Evolutionary conservation across 2,329 filamentous ascomycete genomes (phyloP).

Genomic region (Elsinoe australis): DNA sequence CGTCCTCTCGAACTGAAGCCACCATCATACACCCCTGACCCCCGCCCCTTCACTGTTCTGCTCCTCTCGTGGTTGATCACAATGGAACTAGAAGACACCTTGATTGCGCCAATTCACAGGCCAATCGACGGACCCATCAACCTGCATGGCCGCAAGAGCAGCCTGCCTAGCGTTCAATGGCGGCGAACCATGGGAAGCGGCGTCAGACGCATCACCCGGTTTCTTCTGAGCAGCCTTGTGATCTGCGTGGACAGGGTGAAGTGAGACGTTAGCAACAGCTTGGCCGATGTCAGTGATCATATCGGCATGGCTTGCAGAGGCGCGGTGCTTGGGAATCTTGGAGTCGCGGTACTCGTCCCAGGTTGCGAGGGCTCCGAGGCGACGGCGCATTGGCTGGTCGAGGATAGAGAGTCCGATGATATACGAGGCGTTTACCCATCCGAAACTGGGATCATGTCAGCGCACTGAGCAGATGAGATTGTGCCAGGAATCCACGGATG

Average conservation of each 20-base stretch:
- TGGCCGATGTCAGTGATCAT: too few relatives aligned
- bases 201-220: too few relatives aligned
- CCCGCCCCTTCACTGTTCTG: too few relatives aligned
- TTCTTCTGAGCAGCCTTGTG: too few relatives aligned
- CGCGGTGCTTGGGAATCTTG: conserved; percentile 12
- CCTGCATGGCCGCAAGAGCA: background rate
- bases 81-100: too few relatives aligned
- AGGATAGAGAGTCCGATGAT: conserved; percentile 86
- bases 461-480: background rate
- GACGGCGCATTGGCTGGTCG: conserved; percentile 80
- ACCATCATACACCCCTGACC: too few relatives aligned
- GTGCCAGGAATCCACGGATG: conserved; percentile 29
- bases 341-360: conserved; percentile 73
- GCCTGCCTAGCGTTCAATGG: background rate
- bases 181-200: too few relatives aligned
- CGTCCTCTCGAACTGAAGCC: too few relatives aligned
- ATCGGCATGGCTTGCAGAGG: conserved; percentile 1
- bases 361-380: conserved; percentile 77
- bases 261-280: too few relatives aligned
- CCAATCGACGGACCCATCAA: too few relatives aligned
- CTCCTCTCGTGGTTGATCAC: too few relatives aligned
- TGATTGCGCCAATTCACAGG: conserved; percentile 7
- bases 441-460: conserved; percentile 56
- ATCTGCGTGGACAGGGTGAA: too few relatives aligned
- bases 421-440: conserved; percentile 98